Evolutionary conservation across 768 basidiomycete species (phyloP).

Genomic region (Tricholoma bakamatsutake): DNA sequence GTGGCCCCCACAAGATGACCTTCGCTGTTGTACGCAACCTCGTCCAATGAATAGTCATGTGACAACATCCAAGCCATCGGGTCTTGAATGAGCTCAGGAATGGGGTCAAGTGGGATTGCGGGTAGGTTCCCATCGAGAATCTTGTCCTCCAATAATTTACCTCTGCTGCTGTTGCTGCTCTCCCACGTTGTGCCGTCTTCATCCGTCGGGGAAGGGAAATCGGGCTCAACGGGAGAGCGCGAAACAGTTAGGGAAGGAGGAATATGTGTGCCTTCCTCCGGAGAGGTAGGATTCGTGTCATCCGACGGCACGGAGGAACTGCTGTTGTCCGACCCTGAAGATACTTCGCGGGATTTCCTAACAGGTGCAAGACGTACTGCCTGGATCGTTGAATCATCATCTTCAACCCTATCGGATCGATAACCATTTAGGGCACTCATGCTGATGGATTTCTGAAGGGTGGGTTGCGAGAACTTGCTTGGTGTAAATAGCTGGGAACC

Average conservation of each 20-base stretch:
- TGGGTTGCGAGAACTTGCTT: slow-evolving; percentile 39
- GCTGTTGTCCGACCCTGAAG: slow-evolving; percentile 48
- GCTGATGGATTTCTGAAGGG: slow-evolving; percentile 27
- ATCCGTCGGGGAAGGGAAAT: slow-evolving; percentile 49
- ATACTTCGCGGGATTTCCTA: slow-evolving; percentile 31
- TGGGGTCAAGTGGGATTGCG: slow-evolving; percentile 38
- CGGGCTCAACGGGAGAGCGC: slow-evolving; percentile 31
- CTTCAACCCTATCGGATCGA: slow-evolving; percentile 26
- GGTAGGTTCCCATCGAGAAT: slow-evolving; percentile 48
- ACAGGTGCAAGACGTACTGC: slow-evolving; percentile 33
- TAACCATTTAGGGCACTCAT: slow-evolving; percentile 33
- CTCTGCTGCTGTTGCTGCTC: slow-evolving; percentile 32
- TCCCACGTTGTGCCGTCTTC: slow-evolving; percentile 58
- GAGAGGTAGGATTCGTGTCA: slow-evolving; percentile 44
- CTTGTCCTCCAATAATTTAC: slow-evolving; percentile 46
- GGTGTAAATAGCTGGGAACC: slow-evolving; percentile 39
- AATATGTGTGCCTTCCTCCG: slow-evolving; percentile 35
- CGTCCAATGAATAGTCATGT: slow-evolving; percentile 78
- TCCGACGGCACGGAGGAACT: slow-evolving; percentile 39
- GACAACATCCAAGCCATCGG: slow-evolving; percentile 50
- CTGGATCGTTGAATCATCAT: slow-evolving; percentile 62
- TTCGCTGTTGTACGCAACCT: slow-evolving; percentile 87
- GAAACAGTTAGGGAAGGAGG: slow-evolving; percentile 24
- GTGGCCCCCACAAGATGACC: slow-evolving; percentile 90
- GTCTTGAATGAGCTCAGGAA: slow-evolving; percentile 33